A percentile compares a stretch with the other conserved stretches of the same genome.
phyloP scores from a whole-genome alignment of 306 rosid species.

The Vicia sativa region DNA sequence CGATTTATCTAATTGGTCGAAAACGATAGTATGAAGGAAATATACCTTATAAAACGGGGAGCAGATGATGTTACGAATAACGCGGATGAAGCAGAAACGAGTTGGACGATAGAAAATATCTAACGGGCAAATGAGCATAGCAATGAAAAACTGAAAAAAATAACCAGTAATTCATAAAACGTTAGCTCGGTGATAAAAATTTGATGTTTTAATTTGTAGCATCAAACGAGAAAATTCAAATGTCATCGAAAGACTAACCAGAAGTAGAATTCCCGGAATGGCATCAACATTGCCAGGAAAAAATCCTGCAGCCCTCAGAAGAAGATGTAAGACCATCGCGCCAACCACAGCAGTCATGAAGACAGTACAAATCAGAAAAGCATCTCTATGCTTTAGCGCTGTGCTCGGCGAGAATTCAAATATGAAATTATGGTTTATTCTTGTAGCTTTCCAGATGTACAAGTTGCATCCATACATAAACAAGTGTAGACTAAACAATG shows the following conservation, averaged over 20 bases:
- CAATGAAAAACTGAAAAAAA: slow-evolving; percentile 58
- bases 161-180: not conserved
- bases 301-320: slow-evolving; percentile 59
- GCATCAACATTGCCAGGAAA: slow-evolving; percentile 69
- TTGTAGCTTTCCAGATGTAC: slow-evolving; percentile 76
- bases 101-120: slow-evolving; percentile 83
- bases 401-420: slow-evolving; percentile 78
- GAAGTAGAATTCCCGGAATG: slow-evolving; percentile 70
- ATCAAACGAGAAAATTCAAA: not conserved
- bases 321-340: slow-evolving; percentile 77
- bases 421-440: slow-evolving; percentile 85
- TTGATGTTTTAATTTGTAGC: not conserved
- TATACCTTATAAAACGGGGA: slow-evolving; percentile 88
- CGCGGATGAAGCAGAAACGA: slow-evolving; percentile 74
- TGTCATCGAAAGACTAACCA: slow-evolving; percentile 48
- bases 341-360: slow-evolving; percentile 76
- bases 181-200: not conserved
- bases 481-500: slow-evolving; percentile 81
- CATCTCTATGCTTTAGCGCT: slow-evolving; percentile 71
- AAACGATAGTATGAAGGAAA: not conserved
- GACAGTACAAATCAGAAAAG: slow-evolving; percentile 79
- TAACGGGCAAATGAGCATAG: slow-evolving; percentile 68
- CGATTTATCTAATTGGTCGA: not conserved
- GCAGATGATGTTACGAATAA: slow-evolving; percentile 74
- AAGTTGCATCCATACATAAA: slow-evolving; percentile 93